These are phyloP conservation scores for Linnemannia zychae DNA, from an alignment of 192 early-diverging fungal species.

Conservation along the genomic window DNA sequence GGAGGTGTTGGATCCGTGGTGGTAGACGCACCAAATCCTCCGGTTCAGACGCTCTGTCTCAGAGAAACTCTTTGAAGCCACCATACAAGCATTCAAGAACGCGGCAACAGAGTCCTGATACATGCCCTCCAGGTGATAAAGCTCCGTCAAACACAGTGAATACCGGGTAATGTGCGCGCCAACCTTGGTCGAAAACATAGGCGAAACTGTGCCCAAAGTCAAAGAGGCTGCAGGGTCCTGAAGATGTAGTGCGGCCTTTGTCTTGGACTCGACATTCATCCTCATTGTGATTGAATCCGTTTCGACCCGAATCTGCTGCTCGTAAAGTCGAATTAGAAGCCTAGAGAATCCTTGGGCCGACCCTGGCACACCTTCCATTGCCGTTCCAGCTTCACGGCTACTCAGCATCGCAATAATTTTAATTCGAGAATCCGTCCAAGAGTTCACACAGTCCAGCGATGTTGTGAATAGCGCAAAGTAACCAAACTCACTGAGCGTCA, in stretches of 20 bases:
- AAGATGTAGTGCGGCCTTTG: too few relatives aligned
- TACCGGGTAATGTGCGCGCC: constrained; percentile 23
- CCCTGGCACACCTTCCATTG: constrained; percentile 24
- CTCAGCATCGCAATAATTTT: constrained; percentile 51
- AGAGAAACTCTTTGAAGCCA: constrained; percentile 33
- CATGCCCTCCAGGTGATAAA: constrained; percentile 41
- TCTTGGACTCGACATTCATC: constrained; percentile 16
- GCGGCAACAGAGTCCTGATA: constrained; percentile 43
- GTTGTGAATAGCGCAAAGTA: constrained; percentile 54
- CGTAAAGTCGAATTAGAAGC: constrained; percentile 32
- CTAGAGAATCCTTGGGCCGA: constrained; percentile 25
- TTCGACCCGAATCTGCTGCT: constrained; percentile 36
- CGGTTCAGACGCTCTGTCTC: constrained; percentile 23
- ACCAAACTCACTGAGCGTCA: constrained; percentile 53
- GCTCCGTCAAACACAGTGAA: constrained; percentile 40
- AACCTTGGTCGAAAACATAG: constrained; percentile 17
- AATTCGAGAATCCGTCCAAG: constrained; percentile 36
- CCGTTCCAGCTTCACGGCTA: constrained; percentile 32
- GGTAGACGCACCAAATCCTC: constrained; percentile 37
- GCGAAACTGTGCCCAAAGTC: background rate
- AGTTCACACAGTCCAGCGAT: constrained; percentile 40
- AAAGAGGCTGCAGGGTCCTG: background rate
- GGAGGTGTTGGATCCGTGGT: background rate
- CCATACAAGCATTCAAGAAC: constrained; percentile 47
- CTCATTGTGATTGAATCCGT: constrained; percentile 22